These are phyloP conservation scores for Kodamaea plutei DNA, from an alignment of 1,139 yeast genomes.

Conservation along the genomic window DNA sequence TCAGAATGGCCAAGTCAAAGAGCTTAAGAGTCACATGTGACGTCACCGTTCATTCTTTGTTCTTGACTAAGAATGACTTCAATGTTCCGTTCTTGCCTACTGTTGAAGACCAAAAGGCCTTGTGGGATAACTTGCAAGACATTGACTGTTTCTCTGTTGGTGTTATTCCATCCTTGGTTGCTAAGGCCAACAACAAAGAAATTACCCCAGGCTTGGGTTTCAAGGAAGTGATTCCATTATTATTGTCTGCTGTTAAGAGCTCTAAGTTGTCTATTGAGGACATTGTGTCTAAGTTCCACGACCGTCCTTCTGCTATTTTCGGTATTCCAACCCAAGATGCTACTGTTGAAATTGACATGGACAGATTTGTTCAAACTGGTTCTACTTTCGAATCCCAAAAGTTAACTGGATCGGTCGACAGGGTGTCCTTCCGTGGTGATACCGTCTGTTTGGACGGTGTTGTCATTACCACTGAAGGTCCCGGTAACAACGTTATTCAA, in stretches of 20 bases:
- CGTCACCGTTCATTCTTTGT: constrained; percentile 76
- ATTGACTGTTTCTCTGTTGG: constrained; percentile 92
- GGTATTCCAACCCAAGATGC: constrained; percentile 80
- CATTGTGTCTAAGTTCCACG: constrained; percentile 69
- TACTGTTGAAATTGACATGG: constrained; percentile 76
- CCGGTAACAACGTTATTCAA: constrained; percentile 55
- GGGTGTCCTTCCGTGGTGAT: constrained; percentile 75
- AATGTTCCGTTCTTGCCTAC: constrained; percentile 73
- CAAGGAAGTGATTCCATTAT: constrained; percentile 75
- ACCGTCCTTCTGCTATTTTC: constrained; percentile 79
- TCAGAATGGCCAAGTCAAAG: constrained; percentile 81
- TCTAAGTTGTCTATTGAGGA: constrained; percentile 71
- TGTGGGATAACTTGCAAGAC: constrained; percentile 71
- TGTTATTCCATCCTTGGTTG: constrained; percentile 67
- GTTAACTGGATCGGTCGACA: constrained; percentile 77
- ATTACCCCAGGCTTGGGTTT: constrained; percentile 73
- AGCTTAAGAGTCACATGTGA: constrained; percentile 85
- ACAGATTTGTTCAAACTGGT: constrained; percentile 49
- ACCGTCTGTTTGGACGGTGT: constrained; percentile 85
- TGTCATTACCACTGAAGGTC: constrained; percentile 51
- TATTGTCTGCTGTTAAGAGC: constrained; percentile 74
- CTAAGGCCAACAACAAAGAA: constrained; percentile 57
- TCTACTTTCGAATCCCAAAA: constrained; percentile 30
- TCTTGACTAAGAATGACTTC: constrained; percentile 68
- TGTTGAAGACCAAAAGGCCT: constrained; percentile 70